phyloP scores from a whole-genome alignment of 2,329 filamentous ascomycete species.

The Fusarium euwallaceae region DNA sequence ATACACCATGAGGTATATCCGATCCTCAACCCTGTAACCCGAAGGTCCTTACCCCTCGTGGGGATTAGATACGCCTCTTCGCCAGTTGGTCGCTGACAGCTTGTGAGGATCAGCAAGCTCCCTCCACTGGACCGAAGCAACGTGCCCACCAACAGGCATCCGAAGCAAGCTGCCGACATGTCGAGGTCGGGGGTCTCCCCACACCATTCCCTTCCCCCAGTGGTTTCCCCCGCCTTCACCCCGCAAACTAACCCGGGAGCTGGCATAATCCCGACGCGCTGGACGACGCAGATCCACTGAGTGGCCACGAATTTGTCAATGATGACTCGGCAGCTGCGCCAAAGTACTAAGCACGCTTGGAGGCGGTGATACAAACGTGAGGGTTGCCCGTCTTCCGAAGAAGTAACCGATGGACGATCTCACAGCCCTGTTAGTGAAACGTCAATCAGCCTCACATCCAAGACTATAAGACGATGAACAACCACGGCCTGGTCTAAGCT shows the following conservation, averaged over 20 bases:
- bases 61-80: not conserved
- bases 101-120: not conserved
- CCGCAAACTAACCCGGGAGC: not conserved
- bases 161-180: constrained; percentile 1
- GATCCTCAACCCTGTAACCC: not conserved
- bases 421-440: not conserved
- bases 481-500: not conserved
- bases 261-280: not conserved
- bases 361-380: not conserved
- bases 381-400: constrained; percentile 5
- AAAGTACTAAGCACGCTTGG: not conserved
- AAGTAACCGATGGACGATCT: not conserved
- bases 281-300: not conserved
- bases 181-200: not conserved
- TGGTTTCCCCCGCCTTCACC: constrained; percentile 1
- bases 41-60: not conserved
- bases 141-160: not conserved
- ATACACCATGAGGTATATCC: not conserved
- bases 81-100: not conserved
- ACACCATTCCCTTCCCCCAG: not conserved
- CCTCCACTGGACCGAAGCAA: not conserved
- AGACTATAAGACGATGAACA: not conserved
- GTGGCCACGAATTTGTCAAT: not conserved
- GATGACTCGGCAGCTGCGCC: not conserved
- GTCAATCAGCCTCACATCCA: not conserved